Conservation (phyloP, 2,329 filamentous ascomycete species). For the Pestalotiopsis fici region DNA sequence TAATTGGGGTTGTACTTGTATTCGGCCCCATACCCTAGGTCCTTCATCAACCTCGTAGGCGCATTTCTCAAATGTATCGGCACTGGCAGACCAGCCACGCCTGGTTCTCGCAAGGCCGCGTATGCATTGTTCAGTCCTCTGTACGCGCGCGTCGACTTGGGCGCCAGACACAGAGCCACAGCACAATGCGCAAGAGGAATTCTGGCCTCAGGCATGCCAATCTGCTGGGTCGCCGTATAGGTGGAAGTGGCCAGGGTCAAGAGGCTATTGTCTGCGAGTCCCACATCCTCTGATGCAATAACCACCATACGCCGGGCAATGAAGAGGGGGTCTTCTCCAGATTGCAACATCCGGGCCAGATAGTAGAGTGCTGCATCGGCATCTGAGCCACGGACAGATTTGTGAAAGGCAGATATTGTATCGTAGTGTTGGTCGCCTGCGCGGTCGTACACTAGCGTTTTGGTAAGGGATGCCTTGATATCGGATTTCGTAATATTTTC, state of each 20-base stretch:
- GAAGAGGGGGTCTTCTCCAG: constrained; percentile 90
- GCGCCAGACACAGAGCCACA: constrained; percentile 76
- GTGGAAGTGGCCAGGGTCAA: constrained; percentile 82
- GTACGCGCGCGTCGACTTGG: constrained; percentile 87
- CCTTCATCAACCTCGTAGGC: constrained; percentile 89
- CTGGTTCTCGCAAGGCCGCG: constrained; percentile 78
- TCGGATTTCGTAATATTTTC: constrained; percentile 69
- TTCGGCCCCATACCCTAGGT: constrained; percentile 83
- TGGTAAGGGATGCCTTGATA: constrained; percentile 82
- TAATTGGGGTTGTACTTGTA: constrained; percentile 99
- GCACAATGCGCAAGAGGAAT: constrained; percentile 89
- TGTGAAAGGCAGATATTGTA: constrained; percentile 95
- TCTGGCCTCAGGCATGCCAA: constrained; percentile 92
- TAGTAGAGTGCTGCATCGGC: constrained; percentile 92
- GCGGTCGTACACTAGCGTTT: constrained; percentile 92
- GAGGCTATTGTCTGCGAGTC: constrained; percentile 83
- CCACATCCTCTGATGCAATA: constrained; percentile 92
- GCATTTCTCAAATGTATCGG: constrained; percentile 90
- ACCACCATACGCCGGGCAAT: constrained; percentile 92
- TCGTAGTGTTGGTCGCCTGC: constrained; percentile 97
- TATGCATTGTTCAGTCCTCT: constrained; percentile 79
- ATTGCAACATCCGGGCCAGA: constrained; percentile 91
- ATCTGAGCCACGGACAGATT: constrained; percentile 86
- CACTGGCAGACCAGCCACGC: constrained; percentile 77
- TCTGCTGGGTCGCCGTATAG: constrained; percentile 86